Evolutionary conservation across 352 stramenopile genomes (phyloP), one percentile per base, ranked within the genome.

Genomic region (Phytophthora pluvialis): DNA sequence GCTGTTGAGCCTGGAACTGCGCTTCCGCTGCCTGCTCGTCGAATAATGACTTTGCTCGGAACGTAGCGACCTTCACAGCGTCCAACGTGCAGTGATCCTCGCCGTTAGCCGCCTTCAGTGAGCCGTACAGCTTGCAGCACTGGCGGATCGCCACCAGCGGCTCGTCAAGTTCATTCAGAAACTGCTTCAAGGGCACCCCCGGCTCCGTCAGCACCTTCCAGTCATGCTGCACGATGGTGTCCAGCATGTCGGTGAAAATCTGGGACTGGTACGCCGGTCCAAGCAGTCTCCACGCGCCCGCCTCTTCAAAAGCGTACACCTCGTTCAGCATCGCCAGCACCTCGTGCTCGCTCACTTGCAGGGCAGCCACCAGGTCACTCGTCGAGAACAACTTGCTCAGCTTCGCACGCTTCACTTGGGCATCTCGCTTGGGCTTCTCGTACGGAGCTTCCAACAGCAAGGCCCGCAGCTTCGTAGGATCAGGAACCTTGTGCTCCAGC

Each of bases 231-330:
- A 94, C 74, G 16, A 93, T 70, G 1, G 69, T 53, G 60, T 94
- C 80, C n/a, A 95, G 63, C 55, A 95, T 83, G 15, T 93, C 80
- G 5, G 75, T 70, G 40, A 95, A 90, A 18, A 95, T 71, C 39
- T 70, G 67, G 6, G 63, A 48, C 52, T 92, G 72, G 36, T 93
- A 95, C 36, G 49, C 52, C 0, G 74, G 66, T 66, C 71, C 75
- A 25, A 95, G 67, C 43, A 95, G 35, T 1, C 81, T 75, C 87
- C 87, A 95, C 9, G 55, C 59, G n/a, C 84, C 83, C 9, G 72
- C 81, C 42, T 94, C 82, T 68, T 92, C 71, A 55, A 95, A 91
- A 0, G 87, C 85, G 39, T 83, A 63, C 36, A 95, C 59, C 50
- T 84, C 71, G 0, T 72, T 50, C 21, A 95, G 66, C 76, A 94